Evolutionary conservation across 345 rosid genomes (phyloP).

Genomic region (Litchi chinensis): DNA sequence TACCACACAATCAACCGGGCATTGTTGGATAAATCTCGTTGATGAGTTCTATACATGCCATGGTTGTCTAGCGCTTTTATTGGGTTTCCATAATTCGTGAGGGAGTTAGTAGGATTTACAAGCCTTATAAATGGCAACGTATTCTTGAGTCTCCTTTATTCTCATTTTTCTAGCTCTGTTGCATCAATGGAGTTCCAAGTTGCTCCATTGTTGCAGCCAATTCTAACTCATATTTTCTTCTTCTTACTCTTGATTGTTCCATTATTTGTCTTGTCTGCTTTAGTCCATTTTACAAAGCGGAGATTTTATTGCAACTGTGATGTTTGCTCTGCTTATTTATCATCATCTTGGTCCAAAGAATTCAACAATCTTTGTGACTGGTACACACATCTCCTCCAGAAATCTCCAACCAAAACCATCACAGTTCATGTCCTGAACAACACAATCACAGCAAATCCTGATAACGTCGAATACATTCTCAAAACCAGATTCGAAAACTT

Average conservation of each 20-base stretch:
- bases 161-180: not conserved
- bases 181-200: constrained; percentile 14
- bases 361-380: constrained; percentile 51
- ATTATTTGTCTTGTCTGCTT: constrained; percentile 17
- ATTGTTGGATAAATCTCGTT: too few relatives aligned
- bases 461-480: constrained; percentile 48
- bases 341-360: constrained; percentile 40
- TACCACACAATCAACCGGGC: too few relatives aligned
- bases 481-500: constrained; percentile 46
- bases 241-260: constrained; percentile 16
- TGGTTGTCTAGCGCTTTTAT: too few relatives aligned
- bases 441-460: constrained; percentile 45
- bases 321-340: constrained; percentile 36
- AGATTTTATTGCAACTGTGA: constrained; percentile 41
- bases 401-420: constrained; percentile 43
- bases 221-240: not conserved
- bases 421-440: constrained; percentile 40
- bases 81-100: not conserved
- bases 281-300: constrained; percentile 21
- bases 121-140: constrained; percentile 9
- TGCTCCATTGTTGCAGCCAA: constrained; percentile 1
- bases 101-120: not conserved
- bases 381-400: constrained; percentile 42
- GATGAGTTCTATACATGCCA: too few relatives aligned
- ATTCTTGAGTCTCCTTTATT: not conserved